Percentiles rank a stretch among this genome's conserved stretches.
Conservation (phyloP, 2,329 filamentous ascomycete species). For the Drechslerella stenobrocha region DNA sequence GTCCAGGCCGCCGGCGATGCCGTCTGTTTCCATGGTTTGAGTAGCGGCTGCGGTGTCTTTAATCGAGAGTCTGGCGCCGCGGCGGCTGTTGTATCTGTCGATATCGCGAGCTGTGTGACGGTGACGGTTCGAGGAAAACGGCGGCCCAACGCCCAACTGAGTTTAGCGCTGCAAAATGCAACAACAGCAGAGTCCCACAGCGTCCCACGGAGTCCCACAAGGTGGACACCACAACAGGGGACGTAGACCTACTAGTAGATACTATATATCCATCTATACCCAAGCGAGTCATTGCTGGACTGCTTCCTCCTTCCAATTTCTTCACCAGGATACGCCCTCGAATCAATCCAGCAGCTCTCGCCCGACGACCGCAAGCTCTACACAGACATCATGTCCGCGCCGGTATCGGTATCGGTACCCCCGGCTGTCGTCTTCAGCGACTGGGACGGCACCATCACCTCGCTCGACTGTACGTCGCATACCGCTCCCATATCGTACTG, state of each 20-base stretch:
- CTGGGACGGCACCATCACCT: slow-evolving; percentile 75
- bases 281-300: too few relatives aligned
- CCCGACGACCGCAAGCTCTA: not conserved
- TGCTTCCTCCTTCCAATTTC: too few relatives aligned
- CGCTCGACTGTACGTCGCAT: slow-evolving; percentile 42
- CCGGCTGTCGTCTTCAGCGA: slow-evolving; percentile 95
- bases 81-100: too few relatives aligned
- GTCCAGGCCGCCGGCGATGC: slow-evolving; percentile 50
- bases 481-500: not conserved
- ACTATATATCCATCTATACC: too few relatives aligned
- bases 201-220: too few relatives aligned
- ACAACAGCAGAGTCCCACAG: too few relatives aligned
- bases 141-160: not conserved
- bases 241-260: too few relatives aligned
- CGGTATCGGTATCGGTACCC: slow-evolving; percentile 52
- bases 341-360: not conserved
- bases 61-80: not conserved
- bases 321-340: too few relatives aligned
- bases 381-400: slow-evolving; percentile 21
- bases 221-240: too few relatives aligned
- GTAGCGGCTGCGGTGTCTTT: not conserved
- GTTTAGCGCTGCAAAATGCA: too few relatives aligned
- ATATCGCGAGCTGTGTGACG: too few relatives aligned
- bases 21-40: slow-evolving; percentile 40
- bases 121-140: not conserved